phyloP scores from a whole-genome alignment of 345 rosid genomes.

The Limnanthes douglasii region DNA sequence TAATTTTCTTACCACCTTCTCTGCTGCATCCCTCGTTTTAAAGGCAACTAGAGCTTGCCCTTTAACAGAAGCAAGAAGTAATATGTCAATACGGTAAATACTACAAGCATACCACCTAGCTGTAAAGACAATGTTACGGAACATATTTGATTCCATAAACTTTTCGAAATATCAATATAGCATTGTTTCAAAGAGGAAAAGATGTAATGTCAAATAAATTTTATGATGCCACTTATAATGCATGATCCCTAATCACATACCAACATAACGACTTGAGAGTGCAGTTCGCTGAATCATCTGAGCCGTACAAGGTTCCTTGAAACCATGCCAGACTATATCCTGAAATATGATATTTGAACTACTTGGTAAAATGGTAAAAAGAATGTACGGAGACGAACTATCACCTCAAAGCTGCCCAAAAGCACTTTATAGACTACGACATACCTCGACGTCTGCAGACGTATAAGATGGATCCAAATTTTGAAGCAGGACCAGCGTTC shows the following conservation, averaged over 20 bases:
- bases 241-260: too few relatives aligned
- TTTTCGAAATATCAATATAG: not conserved
- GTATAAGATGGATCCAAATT: constrained; percentile 65
- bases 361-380: constrained; percentile 4
- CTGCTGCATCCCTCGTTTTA: constrained; percentile 46
- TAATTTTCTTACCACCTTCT: constrained; percentile 30
- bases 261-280: constrained; percentile 33
- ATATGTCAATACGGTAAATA: too few relatives aligned
- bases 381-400: constrained; percentile 1
- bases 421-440: not conserved
- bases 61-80: constrained; percentile 17
- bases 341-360: constrained; percentile 13
- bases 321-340: constrained; percentile 55
- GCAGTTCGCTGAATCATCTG: constrained; percentile 42
- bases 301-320: constrained; percentile 44
- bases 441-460: constrained; percentile 64
- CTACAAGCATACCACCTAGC: too few relatives aligned
- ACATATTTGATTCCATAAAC: not conserved
- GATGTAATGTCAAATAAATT: not conserved
- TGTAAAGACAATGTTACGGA: not conserved
- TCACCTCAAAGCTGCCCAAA: constrained; percentile 3
- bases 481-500: constrained; percentile 48
- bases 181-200: not conserved
- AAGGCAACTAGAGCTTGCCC: constrained; percentile 76
- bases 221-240: not conserved